Evolutionary conservation across 257 asterid genomes (phyloP).

Genomic region (Rauvolfia tetraphylla): DNA sequence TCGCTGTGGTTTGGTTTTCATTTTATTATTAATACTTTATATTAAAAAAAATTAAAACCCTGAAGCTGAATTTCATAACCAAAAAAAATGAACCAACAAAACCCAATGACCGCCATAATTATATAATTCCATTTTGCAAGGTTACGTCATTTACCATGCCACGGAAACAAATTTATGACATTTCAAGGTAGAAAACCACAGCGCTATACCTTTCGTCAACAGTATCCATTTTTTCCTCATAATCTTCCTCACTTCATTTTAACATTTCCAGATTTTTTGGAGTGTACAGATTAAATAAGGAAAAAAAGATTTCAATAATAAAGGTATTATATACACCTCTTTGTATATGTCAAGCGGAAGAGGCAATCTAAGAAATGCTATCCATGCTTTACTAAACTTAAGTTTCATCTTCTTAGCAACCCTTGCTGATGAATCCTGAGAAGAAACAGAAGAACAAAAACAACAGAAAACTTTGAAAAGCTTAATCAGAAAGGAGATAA

Average conservation of each 20-base stretch:
- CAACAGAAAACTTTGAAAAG: background rate
- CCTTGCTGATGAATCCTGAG: slow-evolving; percentile 51
- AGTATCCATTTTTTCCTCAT: background rate
- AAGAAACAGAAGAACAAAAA: slow-evolving; percentile 12
- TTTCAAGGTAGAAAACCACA: background rate
- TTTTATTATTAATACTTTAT: too few relatives aligned
- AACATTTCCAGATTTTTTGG: background rate
- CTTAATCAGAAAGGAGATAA: slow-evolving; percentile 4
- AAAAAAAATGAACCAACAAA: too few relatives aligned
- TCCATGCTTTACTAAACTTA: slow-evolving; percentile 89
- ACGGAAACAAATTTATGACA: background rate
- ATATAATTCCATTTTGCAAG: background rate
- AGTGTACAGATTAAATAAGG: background rate
- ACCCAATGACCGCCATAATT: too few relatives aligned
- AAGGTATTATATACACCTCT: slow-evolving; percentile 49
- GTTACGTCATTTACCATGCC: background rate
- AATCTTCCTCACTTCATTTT: background rate
- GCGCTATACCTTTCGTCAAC: background rate
- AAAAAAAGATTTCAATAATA: background rate
- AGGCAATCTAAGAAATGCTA: slow-evolving; percentile 72
- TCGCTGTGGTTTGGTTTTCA: too few relatives aligned
- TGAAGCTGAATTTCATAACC: too few relatives aligned
- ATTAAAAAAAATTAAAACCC: too few relatives aligned
- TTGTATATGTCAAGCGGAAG: slow-evolving; percentile 90
- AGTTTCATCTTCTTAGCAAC: slow-evolving; percentile 72